Conservation (phyloP, 176 grass and related monocot species). For the Eleusine indica region DNA sequence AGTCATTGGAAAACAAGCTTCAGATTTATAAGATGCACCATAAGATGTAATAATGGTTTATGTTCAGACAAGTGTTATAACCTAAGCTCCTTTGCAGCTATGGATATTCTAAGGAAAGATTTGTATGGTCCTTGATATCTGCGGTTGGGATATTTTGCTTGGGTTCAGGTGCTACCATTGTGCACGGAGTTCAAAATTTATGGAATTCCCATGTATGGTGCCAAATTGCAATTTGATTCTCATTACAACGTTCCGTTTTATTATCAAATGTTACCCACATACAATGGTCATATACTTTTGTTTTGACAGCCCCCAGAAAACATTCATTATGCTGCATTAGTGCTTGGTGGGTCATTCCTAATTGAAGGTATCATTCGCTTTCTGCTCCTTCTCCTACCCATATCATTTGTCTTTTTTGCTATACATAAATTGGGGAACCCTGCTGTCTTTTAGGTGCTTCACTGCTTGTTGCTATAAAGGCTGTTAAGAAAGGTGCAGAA, state of each 20-base stretch:
- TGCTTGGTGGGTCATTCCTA: constrained; percentile 91
- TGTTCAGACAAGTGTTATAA: constrained; percentile 41
- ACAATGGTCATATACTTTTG: constrained; percentile 27
- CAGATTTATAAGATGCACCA: background rate
- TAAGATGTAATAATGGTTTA: constrained; percentile 12
- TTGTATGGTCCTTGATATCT: constrained; percentile 99
- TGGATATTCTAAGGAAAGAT: constrained; percentile 99
- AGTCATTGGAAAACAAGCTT: background rate
- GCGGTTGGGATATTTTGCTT: constrained; percentile 98
- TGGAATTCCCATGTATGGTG: constrained; percentile 84
- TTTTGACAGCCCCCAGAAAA: constrained; percentile 80
- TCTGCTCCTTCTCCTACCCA: background rate
- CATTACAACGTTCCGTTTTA: constrained; percentile 24
- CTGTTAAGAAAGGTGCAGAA: constrained; percentile 91
- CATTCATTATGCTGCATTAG: constrained; percentile 92
- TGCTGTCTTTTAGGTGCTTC: constrained; percentile 72
- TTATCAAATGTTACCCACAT: constrained; percentile 32
- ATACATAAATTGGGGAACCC: constrained; percentile 31
- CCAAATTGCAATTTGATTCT: constrained; percentile 26
- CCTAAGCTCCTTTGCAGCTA: constrained; percentile 65
- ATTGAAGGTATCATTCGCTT: constrained; percentile 78
- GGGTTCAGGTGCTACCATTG: constrained; percentile 93
- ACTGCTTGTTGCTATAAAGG: constrained; percentile 92
- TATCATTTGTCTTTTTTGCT: background rate
- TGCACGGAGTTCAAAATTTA: constrained; percentile 95